These are phyloP conservation scores for Halenospora varia DNA, from an alignment of 495 filamentous ascomycete species.

Conservation along the genomic window DNA sequence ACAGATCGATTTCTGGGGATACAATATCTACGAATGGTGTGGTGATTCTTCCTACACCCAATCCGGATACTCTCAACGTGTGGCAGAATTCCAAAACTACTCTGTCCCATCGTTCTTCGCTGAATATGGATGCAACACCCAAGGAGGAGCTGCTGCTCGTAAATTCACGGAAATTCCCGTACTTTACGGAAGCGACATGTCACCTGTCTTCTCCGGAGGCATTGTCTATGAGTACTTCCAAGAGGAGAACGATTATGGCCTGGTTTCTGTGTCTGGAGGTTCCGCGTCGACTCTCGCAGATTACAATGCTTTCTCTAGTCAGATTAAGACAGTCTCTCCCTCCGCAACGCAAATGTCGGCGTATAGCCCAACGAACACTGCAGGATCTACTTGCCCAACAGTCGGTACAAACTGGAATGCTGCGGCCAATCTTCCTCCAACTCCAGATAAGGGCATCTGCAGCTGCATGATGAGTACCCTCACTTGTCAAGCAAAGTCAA, in stretches of 20 bases:
- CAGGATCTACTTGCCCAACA: slow-evolving; percentile 57
- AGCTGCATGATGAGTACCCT: slow-evolving; percentile 59
- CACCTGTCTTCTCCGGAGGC: slow-evolving; percentile 64
- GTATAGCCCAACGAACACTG: slow-evolving; percentile 68
- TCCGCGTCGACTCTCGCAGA: slow-evolving; percentile 52
- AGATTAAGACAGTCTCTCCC: slow-evolving; percentile 55
- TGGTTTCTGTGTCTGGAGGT: slow-evolving; percentile 50
- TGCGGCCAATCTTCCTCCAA: slow-evolving; percentile 57
- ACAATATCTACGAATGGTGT: slow-evolving; percentile 74
- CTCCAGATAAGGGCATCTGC: slow-evolving; percentile 60
- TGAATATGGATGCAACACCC: slow-evolving; percentile 69
- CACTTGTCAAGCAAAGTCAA: slow-evolving; percentile 49
- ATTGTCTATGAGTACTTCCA: slow-evolving; percentile 78
- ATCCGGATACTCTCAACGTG: slow-evolving; percentile 57
- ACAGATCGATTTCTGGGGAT: slow-evolving; percentile 73
- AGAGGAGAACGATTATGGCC: slow-evolving; percentile 59
- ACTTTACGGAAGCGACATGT: slow-evolving; percentile 61
- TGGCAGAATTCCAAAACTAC: slow-evolving; percentile 56
- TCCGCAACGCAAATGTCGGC: slow-evolving; percentile 44
- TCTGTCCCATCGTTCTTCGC: slow-evolving; percentile 71
- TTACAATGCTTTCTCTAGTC: slow-evolving; percentile 57
- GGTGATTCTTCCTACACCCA: slow-evolving; percentile 49
- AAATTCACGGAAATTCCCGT: slow-evolving; percentile 61
- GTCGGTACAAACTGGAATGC: slow-evolving; percentile 53
- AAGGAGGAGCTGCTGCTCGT: slow-evolving; percentile 38